Base-by-base conservation (phyloP, 768 basidiomycete species). In the Gymnopilus dilepis region DNA sequence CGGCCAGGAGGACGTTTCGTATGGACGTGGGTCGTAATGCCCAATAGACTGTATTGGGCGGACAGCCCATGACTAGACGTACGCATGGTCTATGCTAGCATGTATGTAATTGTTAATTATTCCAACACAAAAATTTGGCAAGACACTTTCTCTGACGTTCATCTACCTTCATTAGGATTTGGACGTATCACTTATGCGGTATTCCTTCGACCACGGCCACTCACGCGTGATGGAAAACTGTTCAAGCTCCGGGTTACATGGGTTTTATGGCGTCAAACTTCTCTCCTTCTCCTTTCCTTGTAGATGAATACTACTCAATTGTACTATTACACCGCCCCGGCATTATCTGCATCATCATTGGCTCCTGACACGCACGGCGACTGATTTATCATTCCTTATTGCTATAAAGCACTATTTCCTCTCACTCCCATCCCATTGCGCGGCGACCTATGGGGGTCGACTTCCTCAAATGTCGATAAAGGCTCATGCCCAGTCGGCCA, bases 391-490 rank as follows among this genome's bases (percentile, higher is more conserved):
- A 50, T n/a, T 15, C 22, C 50, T 42, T 21, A 42, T 53, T 43
- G 28, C 51, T 34, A 50, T 19, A 50, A 50, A 42, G 28, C 33
- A 21, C 51, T 38, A 15, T 22, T 54, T 26, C 58, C 40, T 62
- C 61, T 24, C 61, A 62, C 52, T 21, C 22, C 22, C 42, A 24
- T n/a, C n/a, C 31, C 28, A 50, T 24, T 24, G 34, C 42, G 28
- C 52, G 24, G 57, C 52, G 42, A 33, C 15, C 37, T 56, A 47
- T 45, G 38, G 15, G 53, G 30, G 13, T 5, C 22, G 19, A 15
- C 52, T 61, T 38, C 62, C 55, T 50, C 56, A 66, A 66, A 63
- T 61, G 65, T 61, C 56, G 31, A 57, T 15, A 51, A 59, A 63
- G 59, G 55, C 51, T 50, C 65, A 66, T 57, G 26, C 47, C 26